Evolutionary conservation across 2,329 filamentous ascomycete genomes (phyloP), one percentile per base, ranked within the genome.

Genomic region (Trichoderma guizhouense): DNA sequence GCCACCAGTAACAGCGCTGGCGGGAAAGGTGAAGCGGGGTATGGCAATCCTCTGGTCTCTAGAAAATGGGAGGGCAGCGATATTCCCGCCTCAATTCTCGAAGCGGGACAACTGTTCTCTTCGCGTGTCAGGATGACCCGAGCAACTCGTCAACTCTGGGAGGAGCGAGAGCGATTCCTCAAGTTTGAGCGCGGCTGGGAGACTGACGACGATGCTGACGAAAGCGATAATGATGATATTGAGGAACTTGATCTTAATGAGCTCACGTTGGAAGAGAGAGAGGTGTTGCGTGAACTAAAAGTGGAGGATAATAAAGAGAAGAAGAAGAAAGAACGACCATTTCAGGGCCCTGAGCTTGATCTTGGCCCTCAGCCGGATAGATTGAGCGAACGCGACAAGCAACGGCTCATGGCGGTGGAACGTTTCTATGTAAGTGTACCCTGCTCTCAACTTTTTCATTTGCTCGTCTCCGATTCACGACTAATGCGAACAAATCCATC

Each of bases 141-240:
- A 73, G 93, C 93, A 6, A 95, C 97, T 82, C 90, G 93, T 70
- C 96, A 99, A 82, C 85, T 99, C 15, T 99, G 96, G 95, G 92
- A 97, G 75, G 95, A 97, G 79, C 89, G 96, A 62, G 95, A 98
- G 77, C 89, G 89, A 32, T 99, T 97, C 76, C 91, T 98, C 83
- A 95, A 93, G 78, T 97, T 93, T 75, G 95, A 98, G 77, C 88
- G 96, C 69, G 96, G 96, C 11, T 99, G 94, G 93, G 90, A 92
- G 72, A 85, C 86, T 1, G 76, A 83, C 55, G 79, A 84, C 74
- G 66, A 69, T 15, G 39, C 28, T 1, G 66, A 69, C 7, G 76
- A 82, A 69, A 74, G 82, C 43, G 79, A 84, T 66, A 82, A 84
- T 6, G 81, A 85, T 9, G 84, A 86, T 36, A 83, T 84, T 63